phyloP scores from a whole-genome alignment of 306 rosid genomes.

The Gastrolobium villosum region DNA sequence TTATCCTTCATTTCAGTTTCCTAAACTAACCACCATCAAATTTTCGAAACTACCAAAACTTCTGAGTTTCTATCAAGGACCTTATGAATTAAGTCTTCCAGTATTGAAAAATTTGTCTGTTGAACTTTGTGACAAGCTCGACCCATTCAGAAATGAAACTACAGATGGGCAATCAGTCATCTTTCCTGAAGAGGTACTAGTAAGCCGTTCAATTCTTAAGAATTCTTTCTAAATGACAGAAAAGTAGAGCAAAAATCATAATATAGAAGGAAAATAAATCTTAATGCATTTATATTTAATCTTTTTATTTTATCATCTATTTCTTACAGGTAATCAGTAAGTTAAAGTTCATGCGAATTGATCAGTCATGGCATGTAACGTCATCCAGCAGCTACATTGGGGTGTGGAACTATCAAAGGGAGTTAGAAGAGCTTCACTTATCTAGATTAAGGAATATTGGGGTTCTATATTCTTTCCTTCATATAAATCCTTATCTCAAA shows the following conservation, averaged over 20 bases:
- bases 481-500: slow-evolving; percentile 30
- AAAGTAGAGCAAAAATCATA: neutral
- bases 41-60: neutral
- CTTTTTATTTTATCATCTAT: neutral
- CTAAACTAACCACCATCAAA: slow-evolving; percentile 5
- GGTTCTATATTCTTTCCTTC: slow-evolving; percentile 40
- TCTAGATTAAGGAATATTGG: neutral
- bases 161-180: neutral
- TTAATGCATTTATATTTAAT: neutral
- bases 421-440: slow-evolving; percentile 36
- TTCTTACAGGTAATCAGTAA: slow-evolving; percentile 35
- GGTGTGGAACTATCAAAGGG: slow-evolving; percentile 1
- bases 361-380: neutral
- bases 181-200: slow-evolving; percentile 24
- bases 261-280: neutral
- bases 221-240: neutral
- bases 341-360: slow-evolving; percentile 35
- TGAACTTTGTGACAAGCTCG: neutral
- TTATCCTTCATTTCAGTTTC: neutral
- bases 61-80: slow-evolving; percentile 8
- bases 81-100: neutral
- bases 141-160: slow-evolving; percentile 14
- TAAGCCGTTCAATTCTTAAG: neutral
- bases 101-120: slow-evolving; percentile 18
- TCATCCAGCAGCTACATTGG: slow-evolving; percentile 11